Conservation (phyloP, 352 stramenopile species). For the Phytopythium aichiense region DNA sequence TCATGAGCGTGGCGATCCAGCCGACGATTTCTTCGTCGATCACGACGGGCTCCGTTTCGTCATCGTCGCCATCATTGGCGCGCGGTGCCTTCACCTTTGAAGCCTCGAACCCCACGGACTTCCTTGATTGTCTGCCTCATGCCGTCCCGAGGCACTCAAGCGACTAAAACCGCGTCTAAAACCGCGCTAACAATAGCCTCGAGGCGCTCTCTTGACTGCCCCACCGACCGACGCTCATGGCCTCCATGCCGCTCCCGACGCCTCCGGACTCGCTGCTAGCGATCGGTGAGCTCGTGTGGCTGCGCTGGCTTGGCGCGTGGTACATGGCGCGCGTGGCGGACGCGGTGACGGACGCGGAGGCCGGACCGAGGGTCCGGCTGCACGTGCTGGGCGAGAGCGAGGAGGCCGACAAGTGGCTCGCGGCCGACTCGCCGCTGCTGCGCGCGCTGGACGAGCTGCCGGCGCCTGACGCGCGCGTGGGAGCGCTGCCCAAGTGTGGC, state of each 20-base stretch:
- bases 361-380: constrained; percentile 8
- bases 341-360: neutral
- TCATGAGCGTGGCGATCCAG: no score
- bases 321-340: constrained; percentile 36
- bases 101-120: no score
- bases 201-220: neutral
- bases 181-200: neutral
- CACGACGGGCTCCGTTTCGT: no score
- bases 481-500: constrained; percentile 26
- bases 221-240: neutral
- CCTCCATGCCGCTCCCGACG: neutral
- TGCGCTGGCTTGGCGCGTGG: constrained; percentile 38
- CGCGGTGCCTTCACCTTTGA: no score
- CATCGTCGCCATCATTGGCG: no score
- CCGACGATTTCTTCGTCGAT: no score
- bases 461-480: constrained; percentile 25
- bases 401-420: constrained; percentile 46
- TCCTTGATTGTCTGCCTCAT: no score
- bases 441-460: constrained; percentile 22
- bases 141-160: no score
- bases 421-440: constrained; percentile 15
- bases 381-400: constrained; percentile 46
- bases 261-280: neutral
- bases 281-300: constrained; percentile 25
- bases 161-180: no score